Base-by-base conservation (phyloP, 176 grass and related monocot species). In the Coix lacrymajobi region DNA sequence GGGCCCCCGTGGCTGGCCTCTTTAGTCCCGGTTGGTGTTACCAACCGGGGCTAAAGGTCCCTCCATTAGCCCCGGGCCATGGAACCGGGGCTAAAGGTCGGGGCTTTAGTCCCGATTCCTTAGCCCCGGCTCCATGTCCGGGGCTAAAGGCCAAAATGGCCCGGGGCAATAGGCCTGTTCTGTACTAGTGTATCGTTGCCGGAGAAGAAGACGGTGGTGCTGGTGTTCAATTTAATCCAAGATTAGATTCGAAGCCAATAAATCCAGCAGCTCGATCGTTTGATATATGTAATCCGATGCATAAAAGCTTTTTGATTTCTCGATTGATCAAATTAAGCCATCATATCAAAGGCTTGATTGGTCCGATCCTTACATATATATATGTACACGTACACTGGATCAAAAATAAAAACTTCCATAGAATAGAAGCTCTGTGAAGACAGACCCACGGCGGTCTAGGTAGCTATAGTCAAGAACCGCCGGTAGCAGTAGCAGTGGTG, bases 331-430 rank as follows among this genome's bases (percentile, higher is more conserved):
- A 73, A 64, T 7, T 58, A 38, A 73, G 46, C 43, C 37, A 73
- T 43, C 26, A 43, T 66, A 5, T 52, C 41, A 25, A 73, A 54
- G 37, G 37, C 33, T 64, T 32, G 57, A 66, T 86, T 66, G 54
- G 1, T 30, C 11, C 9, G 30, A 26, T 56, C 32, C 63, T 66
- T 80, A 33, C 84, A 86, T 5, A 34, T 43, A 69, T 66, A 10
- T 44, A 58, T 75, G 14, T 66, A 75, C 78, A 80, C n/a, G n/a
- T n/a, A n/a, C 22, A 79, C 57, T 66, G 32, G 32, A 73, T 7
- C 13, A 60, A 29, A 7, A 34, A 40, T 7, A n/a, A 57, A 82
- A 40, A 39, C 43, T 75, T 49, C 65, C 61, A 66, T 31, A 75
- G 32, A 76, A 40, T 22, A n/a, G n/a, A n/a, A n/a, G n/a, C n/a